Evolutionary conservation across 768 basidiomycete genomes (phyloP).

Genomic region (Daedalea quercina): DNA sequence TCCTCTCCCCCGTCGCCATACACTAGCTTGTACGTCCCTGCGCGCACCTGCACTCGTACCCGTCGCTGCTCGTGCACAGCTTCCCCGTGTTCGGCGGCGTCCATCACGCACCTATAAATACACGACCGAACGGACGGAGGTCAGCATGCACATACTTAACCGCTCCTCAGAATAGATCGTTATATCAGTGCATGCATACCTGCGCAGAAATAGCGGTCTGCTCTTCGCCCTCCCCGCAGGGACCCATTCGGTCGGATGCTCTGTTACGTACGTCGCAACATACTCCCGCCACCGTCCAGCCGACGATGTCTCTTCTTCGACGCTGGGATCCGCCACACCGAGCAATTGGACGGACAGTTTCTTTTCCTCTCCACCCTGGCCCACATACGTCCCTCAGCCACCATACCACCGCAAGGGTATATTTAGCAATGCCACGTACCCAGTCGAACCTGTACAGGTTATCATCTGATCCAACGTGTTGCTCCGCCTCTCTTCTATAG

Average conservation of each 20-base stretch:
- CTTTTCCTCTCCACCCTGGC: slow-evolving; percentile 48
- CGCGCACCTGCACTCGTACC: slow-evolving; percentile 49
- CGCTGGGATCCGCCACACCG: slow-evolving; percentile 57
- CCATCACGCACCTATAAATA: slow-evolving; percentile 50
- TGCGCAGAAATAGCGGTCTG: slow-evolving; percentile 48
- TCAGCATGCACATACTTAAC: slow-evolving; percentile 12
- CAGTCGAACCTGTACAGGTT: slow-evolving; percentile 76
- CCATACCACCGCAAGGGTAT: background rate
- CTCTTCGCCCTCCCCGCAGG: slow-evolving; percentile 31
- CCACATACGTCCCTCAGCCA: background rate
- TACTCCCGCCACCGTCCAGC: slow-evolving; percentile 68
- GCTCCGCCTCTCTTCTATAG: slow-evolving; percentile 77
- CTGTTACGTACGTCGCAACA: slow-evolving; percentile 64
- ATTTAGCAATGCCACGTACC: slow-evolving; percentile 39
- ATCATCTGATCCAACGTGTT: slow-evolving; percentile 66
- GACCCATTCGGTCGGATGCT: slow-evolving; percentile 66
- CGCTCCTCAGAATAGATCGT: slow-evolving; percentile 1
- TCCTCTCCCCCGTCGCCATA: slow-evolving; percentile 68
- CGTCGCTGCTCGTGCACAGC: slow-evolving; percentile 27
- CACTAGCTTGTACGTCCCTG: slow-evolving; percentile 60
- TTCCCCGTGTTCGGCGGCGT: slow-evolving; percentile 20
- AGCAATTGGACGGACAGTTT: slow-evolving; percentile 57
- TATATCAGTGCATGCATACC: slow-evolving; percentile 42
- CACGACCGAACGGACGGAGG: slow-evolving; percentile 15
- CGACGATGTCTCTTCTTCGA: slow-evolving; percentile 43